Evolutionary conservation across 352 stramenopile species (phyloP).

Genomic region (Hyaloperonospora arabidopsidis): DNA sequence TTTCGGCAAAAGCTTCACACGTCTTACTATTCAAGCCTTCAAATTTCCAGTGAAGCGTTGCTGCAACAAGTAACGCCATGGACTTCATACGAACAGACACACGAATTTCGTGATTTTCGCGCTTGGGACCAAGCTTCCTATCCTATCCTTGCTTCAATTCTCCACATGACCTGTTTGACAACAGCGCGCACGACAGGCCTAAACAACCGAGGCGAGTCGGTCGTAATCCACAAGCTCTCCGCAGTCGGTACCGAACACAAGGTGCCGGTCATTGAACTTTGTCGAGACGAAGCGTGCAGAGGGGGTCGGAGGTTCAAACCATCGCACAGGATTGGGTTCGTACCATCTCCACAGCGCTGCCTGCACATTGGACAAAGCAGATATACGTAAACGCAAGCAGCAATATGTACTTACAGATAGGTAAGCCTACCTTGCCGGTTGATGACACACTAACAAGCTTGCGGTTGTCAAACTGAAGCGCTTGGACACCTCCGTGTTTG

Average conservation of each 20-base stretch:
- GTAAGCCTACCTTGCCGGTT: constrained; percentile 59
- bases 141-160: constrained; percentile 32
- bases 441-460: constrained; percentile 79
- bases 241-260: constrained; percentile 69
- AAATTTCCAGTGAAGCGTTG: not conserved
- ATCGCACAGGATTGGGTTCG: constrained; percentile 63
- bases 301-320: constrained; percentile 50
- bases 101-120: too few relatives aligned
- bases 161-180: constrained; percentile 15
- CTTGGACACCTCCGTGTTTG: constrained; percentile 60
- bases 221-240: constrained; percentile 77
- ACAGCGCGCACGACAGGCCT: constrained; percentile 11
- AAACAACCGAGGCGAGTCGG: constrained; percentile 52
- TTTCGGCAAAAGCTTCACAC: too few relatives aligned
- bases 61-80: constrained; percentile 6
- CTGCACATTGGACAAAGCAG: constrained; percentile 22
- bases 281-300: constrained; percentile 56
- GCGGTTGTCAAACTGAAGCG: constrained; percentile 79
- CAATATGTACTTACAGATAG: not conserved
- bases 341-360: constrained; percentile 82
- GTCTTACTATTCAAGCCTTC: too few relatives aligned
- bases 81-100: constrained; percentile 3
- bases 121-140: constrained; percentile 15
- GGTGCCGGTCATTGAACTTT: constrained; percentile 63
- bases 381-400: constrained; percentile 8